phyloP scores from a whole-genome alignment of 2,329 filamentous ascomycete genomes.

The Penicillium sp. region DNA sequence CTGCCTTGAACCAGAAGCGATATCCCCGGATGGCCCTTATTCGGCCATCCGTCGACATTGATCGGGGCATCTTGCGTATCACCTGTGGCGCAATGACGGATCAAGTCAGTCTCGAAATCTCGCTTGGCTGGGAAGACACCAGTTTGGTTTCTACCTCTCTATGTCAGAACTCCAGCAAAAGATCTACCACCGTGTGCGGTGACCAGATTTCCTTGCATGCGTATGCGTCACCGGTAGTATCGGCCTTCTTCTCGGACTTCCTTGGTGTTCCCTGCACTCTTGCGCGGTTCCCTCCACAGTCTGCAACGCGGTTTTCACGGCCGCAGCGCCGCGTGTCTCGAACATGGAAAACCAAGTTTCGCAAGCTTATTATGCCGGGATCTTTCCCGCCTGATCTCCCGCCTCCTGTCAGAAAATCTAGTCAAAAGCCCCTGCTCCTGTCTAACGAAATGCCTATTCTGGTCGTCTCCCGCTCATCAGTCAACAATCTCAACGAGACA shows the following conservation, averaged over 20 bases:
- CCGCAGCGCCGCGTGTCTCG: constrained; percentile 59
- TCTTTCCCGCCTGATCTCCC: constrained; percentile 50
- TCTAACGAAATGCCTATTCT: constrained; percentile 95
- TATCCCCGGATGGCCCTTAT: constrained; percentile 86
- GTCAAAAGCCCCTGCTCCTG: constrained; percentile 61
- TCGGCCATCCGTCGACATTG: constrained; percentile 69
- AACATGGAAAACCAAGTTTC: constrained; percentile 21
- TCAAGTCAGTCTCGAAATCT: constrained; percentile 35
- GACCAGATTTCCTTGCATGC: constrained; percentile 69
- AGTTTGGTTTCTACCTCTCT: constrained; percentile 67
- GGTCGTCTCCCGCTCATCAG: constrained; percentile 73
- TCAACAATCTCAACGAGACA: constrained; percentile 70
- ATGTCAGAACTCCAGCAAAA: constrained; percentile 34
- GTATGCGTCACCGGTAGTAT: constrained; percentile 65
- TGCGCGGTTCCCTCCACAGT: constrained; percentile 74
- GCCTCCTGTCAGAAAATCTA: constrained; percentile 51
- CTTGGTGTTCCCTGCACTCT: constrained; percentile 78
- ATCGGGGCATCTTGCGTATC: constrained; percentile 63
- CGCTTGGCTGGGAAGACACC: constrained; percentile 33
- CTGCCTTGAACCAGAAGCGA: constrained; percentile 82
- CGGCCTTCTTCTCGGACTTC: constrained; percentile 71
- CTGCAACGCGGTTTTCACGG: constrained; percentile 67
- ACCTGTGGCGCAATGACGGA: constrained; percentile 38
- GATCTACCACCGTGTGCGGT: constrained; percentile 72
- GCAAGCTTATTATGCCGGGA: constrained; percentile 47